Percentiles rank a stretch among this genome's conserved stretches.
Evolutionary conservation across 768 basidiomycete genomes (phyloP).

Genomic region (Kwoniella sp.): DNA sequence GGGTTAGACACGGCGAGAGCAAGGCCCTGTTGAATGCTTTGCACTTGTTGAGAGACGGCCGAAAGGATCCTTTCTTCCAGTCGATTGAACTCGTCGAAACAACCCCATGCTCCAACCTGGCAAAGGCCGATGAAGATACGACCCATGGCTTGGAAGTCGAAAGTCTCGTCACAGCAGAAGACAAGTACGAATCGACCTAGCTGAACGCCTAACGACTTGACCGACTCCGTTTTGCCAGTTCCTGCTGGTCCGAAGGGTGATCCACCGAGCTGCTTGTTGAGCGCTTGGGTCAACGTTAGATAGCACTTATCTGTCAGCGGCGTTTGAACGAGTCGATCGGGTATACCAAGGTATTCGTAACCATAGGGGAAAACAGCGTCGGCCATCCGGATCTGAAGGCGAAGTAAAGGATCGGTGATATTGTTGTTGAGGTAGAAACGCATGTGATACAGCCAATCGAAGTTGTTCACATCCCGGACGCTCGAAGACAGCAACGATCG

Average conservation of each 20-base stretch:
- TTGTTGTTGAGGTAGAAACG: conserved; percentile 82
- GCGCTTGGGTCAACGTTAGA: conserved; percentile 89
- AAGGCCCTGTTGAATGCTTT: conserved; percentile 94
- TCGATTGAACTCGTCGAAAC: conserved; percentile 63
- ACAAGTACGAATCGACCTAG: conserved; percentile 98
- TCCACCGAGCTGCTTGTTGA: conserved; percentile 91
- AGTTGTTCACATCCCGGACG: conserved; percentile 64
- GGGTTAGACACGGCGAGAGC: conserved; percentile 77
- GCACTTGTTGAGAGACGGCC: conserved; percentile 98
- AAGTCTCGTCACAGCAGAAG: conserved; percentile 99
- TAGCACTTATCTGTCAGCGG: conserved; percentile 96
- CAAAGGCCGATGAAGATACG: conserved; percentile 98
- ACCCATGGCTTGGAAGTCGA: conserved; percentile 99
- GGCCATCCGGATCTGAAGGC: conserved; percentile 75
- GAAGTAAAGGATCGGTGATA: conserved; percentile 70
- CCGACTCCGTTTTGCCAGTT: conserved; percentile 99
- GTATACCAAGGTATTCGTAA: conserved; percentile 97
- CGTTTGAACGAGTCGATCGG: conserved; percentile 94
- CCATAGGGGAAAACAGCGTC: conserved; percentile 93
- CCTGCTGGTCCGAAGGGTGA: conserved; percentile 98
- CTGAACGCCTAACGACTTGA: conserved; percentile 96
- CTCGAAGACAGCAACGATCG: conserved; percentile 68
- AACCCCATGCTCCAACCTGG: conserved; percentile 98
- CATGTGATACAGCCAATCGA: conserved; percentile 97
- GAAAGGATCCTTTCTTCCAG: conserved; percentile 95